Evolutionary conservation across 164 flowering plant genomes (phyloP).

Genomic region (grape (Vitis vinifera)): ASM3070453v1 NC_081820.1:23711001-23711500

Average conservation of each 20-base stretch:
- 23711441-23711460: constrained; percentile 51
- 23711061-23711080: too few species aligned
- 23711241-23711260: constrained; percentile 70
- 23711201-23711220: not conserved
- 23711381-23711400: not conserved
- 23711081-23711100: too few species aligned
- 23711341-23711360: constrained; percentile 42
- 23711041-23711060: too few species aligned
- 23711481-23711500: constrained; percentile 49
- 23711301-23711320: constrained; percentile 67
- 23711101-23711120: too few species aligned
- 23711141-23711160: too few species aligned
- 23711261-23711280: constrained; percentile 66
- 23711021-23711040: too few species aligned
- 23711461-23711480: constrained; percentile 49
- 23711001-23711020: too few species aligned
- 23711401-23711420: constrained; percentile 1
- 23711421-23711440: constrained; percentile 67
- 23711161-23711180: too few species aligned
- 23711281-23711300: constrained; percentile 56
- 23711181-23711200: not conserved
- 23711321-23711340: constrained; percentile 53
- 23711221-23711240: constrained; percentile 74
- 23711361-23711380: not conserved
- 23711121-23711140: too few species aligned